Evolutionary conservation across 768 basidiomycete genomes (phyloP).

Genomic region (Tulasnella sp.): DNA sequence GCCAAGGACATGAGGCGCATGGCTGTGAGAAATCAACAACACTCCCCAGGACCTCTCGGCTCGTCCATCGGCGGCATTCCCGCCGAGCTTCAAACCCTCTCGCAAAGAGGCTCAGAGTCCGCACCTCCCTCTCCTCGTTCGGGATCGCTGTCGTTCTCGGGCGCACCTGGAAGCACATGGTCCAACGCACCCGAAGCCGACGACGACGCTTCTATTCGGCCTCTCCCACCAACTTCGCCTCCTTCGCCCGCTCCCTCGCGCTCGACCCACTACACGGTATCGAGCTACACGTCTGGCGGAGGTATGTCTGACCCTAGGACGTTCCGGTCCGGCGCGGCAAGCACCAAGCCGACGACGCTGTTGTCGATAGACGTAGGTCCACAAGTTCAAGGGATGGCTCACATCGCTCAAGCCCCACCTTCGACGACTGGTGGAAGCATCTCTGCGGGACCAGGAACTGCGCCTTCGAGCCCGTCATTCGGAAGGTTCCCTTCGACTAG

Average conservation of each 20-base stretch:
- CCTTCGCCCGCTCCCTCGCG: constrained; percentile 82
- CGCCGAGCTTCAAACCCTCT: constrained; percentile 44
- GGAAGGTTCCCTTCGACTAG: constrained; percentile 15
- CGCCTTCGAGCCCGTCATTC: constrained; percentile 29
- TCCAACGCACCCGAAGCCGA: constrained; percentile 80
- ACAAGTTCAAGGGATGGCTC: constrained; percentile 71
- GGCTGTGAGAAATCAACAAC: not conserved
- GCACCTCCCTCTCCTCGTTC: constrained; percentile 47
- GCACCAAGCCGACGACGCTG: constrained; percentile 92
- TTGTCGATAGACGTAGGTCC: constrained; percentile 76
- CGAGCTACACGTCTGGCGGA: constrained; percentile 65
- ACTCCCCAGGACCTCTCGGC: constrained; percentile 17
- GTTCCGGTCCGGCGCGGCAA: constrained; percentile 69
- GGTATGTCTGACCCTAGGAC: constrained; percentile 58
- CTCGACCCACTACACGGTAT: constrained; percentile 44
- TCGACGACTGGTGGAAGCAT: not conserved
- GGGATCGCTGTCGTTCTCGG: constrained; percentile 43
- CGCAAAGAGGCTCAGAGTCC: constrained; percentile 55
- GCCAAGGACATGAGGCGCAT: constrained; percentile 24
- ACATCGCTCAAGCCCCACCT: constrained; percentile 76
- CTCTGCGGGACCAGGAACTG: constrained; percentile 13
- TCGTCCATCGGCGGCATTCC: constrained; percentile 23
- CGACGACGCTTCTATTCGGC: constrained; percentile 89
- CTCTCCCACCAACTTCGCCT: constrained; percentile 81
- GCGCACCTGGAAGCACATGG: constrained; percentile 73